Percentiles rank a stretch among this genome's conserved stretches.
These are phyloP conservation scores for Collybiopsis confluens DNA, from an alignment of 768 basidiomycete species.

Conservation along the genomic window DNA sequence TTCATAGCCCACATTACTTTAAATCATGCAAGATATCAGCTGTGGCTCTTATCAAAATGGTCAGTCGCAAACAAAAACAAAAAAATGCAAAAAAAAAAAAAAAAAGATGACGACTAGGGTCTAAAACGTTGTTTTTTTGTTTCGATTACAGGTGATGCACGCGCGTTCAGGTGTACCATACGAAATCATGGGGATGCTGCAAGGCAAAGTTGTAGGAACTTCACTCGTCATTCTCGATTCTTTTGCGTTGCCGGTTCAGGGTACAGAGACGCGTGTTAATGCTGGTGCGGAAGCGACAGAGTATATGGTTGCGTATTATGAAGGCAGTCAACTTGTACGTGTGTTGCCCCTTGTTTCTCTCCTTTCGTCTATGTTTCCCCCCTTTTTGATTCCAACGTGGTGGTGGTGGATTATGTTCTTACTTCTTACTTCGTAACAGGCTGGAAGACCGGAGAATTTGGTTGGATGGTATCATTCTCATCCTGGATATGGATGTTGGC, in stretches of 20 bases:
- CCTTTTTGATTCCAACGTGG: neutral
- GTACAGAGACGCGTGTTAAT: conserved; percentile 97
- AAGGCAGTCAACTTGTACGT: conserved; percentile 73
- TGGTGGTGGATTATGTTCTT: too few relatives aligned
- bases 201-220: conserved; percentile 85
- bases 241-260: conserved; percentile 95
- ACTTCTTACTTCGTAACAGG: too few relatives aligned
- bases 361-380: conserved; percentile 7
- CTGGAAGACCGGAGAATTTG: conserved; percentile 78
- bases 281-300: conserved; percentile 94
- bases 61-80: too few relatives aligned
- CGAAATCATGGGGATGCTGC: conserved; percentile 99
- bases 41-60: conserved; percentile 94
- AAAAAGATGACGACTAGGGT: too few relatives aligned
- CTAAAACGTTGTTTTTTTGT: conserved; percentile 9
- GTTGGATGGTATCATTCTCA: conserved; percentile 99
- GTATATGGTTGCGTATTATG: conserved; percentile 95
- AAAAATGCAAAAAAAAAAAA: too few relatives aligned
- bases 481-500: conserved; percentile 98
- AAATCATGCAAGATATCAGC: conserved; percentile 94
- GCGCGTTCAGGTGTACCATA: conserved; percentile 95
- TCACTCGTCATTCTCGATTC: conserved; percentile 89
- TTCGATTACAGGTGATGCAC: conserved; percentile 83
- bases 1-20: conserved; percentile 68
- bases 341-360: neutral